A percentile compares a stretch with the other conserved stretches of the same genome.
These are phyloP conservation scores for Neolentinus lepideus DNA, from an alignment of 1,284 basidiomycete genomes.

Conservation along the genomic window DNA sequence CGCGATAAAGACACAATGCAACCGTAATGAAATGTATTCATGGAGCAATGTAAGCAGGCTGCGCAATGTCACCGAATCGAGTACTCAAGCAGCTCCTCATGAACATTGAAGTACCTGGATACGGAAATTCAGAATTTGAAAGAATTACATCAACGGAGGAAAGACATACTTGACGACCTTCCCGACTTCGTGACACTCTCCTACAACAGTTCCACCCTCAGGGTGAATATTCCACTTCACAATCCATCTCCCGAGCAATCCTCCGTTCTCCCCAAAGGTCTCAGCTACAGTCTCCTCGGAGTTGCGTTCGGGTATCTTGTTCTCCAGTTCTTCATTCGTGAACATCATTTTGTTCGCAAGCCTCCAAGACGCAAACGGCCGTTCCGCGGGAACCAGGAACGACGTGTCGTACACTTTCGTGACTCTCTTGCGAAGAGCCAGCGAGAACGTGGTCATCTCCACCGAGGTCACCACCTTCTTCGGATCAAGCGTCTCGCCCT, in stretches of 20 bases:
- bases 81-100: slow-evolving; percentile 59
- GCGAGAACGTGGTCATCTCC: slow-evolving; percentile 65
- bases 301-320: slow-evolving; percentile 31
- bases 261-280: slow-evolving; percentile 56
- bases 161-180: slow-evolving; percentile 50
- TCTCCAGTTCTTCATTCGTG: slow-evolving; percentile 29
- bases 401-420: slow-evolving; percentile 70
- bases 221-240: slow-evolving; percentile 46
- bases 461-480: slow-evolving; percentile 37
- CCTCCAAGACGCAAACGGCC: slow-evolving; percentile 81
- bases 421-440: slow-evolving; percentile 51
- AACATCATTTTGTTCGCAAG: slow-evolving; percentile 51
- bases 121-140: slow-evolving; percentile 9
- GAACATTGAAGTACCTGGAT: slow-evolving; percentile 74
- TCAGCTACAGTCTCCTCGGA: slow-evolving; percentile 73
- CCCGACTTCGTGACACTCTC: slow-evolving; percentile 53
- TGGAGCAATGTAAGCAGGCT: neutral
- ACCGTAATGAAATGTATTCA: neutral
- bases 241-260: slow-evolving; percentile 68
- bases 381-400: slow-evolving; percentile 61
- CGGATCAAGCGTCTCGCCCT: slow-evolving; percentile 26
- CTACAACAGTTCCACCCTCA: slow-evolving; percentile 44
- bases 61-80: slow-evolving; percentile 7
- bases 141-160: neutral
- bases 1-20: neutral